Base-by-base conservation (phyloP, 495 filamentous ascomycete species). In the Sphaerosporella brunnea region DNA sequence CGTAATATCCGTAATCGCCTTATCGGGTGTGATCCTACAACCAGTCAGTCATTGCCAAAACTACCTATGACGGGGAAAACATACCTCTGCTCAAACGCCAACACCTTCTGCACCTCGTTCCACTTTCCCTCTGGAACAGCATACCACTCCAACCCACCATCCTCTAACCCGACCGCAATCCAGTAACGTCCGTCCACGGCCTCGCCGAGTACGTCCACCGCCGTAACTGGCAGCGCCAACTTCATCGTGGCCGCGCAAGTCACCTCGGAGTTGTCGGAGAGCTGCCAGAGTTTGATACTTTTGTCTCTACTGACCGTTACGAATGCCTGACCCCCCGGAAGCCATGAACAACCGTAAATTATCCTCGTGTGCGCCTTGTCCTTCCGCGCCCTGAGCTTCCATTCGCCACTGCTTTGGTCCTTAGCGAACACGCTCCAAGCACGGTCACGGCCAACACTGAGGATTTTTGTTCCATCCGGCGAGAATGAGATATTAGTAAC, bases 281-380 rank as follows among this genome's bases (percentile, higher is more conserved):
- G 26, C 25, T 58, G 60, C 88, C 88, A 95, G 47, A 93, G 58
- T 63, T 84, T 90, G 35, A 93, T 75, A 5, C 65, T 66, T 63
- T 87, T 94, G 53, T 97, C 90, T 51, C 90, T 73, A 5, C 84
- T 80, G 1, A 84, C 85, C 1, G 90, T 96, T 1, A 78, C 83
- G 65, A 96, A 97, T 4, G 35, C 49, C 11, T 56, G 37, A 4
- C 58, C 49, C 1, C 40, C 36, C 11, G 84, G 82, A 8, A 78
- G 77, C 88, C 90, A 99, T 7, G 77, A 72, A 2, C 74, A 77
- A 58, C 81, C 83, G 18, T 94, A 66, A 35, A 99, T 82, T 84
- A 96, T 94, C 45, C 90, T 67, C 16, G 80, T 69, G 63, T 99
- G 90, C 1, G 79, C 87, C 64, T 90, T 93, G 1, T 78, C 73